These are phyloP conservation scores for Candida sithepensis DNA, from an alignment of 805 yeast genomes.

Conservation along the genomic window DNA sequence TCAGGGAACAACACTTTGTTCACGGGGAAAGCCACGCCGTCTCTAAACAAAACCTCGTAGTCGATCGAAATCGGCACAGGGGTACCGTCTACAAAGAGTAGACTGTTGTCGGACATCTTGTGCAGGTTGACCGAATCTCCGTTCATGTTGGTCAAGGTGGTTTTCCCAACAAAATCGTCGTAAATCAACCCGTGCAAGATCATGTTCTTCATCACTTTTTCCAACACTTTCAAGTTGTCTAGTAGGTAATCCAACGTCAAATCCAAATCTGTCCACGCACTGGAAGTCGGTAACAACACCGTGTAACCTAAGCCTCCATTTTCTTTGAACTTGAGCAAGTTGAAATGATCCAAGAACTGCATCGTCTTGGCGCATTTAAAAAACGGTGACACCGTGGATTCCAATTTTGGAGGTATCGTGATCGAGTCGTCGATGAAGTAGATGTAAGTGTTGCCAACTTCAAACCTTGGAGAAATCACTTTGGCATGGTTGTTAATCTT, in stretches of 20 bases:
- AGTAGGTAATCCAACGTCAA: slow-evolving; percentile 58
- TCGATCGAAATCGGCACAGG: slow-evolving; percentile 38
- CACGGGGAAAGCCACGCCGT: slow-evolving; percentile 82
- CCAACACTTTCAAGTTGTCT: slow-evolving; percentile 46
- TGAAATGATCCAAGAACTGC: slow-evolving; percentile 48
- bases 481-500: slow-evolving; percentile 53
- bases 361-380: slow-evolving; percentile 64
- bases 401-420: slow-evolving; percentile 59
- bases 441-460: slow-evolving; percentile 62
- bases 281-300: slow-evolving; percentile 70
- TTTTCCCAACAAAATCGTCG: slow-evolving; percentile 47
- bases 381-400: slow-evolving; percentile 61
- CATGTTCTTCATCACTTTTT: slow-evolving; percentile 50
- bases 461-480: slow-evolving; percentile 40
- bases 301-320: slow-evolving; percentile 64
- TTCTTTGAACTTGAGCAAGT: slow-evolving; percentile 44
- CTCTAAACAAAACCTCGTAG: slow-evolving; percentile 69
- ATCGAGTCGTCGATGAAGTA: slow-evolving; percentile 61
- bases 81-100: slow-evolving; percentile 12
- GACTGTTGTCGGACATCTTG: slow-evolving; percentile 3
- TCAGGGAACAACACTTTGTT: slow-evolving; percentile 55
- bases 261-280: slow-evolving; percentile 65
- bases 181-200: slow-evolving; percentile 65
- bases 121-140: slow-evolving; percentile 8
- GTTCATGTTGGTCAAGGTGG: slow-evolving; percentile 16